Evolutionary conservation across 768 basidiomycete species (phyloP).

Genomic region (Trametes cubensis): DNA sequence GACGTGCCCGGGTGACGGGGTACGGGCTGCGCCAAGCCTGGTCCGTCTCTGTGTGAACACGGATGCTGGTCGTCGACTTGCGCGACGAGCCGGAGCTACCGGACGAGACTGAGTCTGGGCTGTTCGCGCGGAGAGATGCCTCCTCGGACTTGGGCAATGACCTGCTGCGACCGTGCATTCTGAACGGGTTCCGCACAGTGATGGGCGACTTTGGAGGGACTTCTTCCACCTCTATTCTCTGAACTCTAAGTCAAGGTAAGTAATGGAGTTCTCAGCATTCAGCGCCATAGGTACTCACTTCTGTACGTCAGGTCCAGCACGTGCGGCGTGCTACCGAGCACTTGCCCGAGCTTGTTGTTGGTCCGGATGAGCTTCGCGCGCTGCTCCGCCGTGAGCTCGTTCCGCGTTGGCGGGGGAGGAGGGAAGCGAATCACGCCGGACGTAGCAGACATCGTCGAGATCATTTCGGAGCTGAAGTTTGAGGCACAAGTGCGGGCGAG

Average conservation of each 20-base stretch:
- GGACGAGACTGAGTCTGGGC: conserved; percentile 21
- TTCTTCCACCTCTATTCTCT: not conserved
- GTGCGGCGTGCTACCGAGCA: conserved; percentile 63
- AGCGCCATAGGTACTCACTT: conserved; percentile 2
- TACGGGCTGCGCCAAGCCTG: conserved; percentile 28
- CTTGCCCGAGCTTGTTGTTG: conserved; percentile 59
- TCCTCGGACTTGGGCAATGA: conserved; percentile 19
- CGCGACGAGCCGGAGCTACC: conserved; percentile 17
- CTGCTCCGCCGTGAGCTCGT: conserved; percentile 52
- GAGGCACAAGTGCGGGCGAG: not conserved
- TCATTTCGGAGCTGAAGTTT: not conserved
- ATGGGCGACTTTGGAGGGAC: conserved; percentile 11
- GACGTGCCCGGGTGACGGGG: conserved; percentile 20
- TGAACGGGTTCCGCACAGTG: conserved; percentile 13
- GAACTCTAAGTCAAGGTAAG: too few species aligned
- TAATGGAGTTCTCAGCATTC: too few species aligned
- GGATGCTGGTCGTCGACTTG: conserved; percentile 16
- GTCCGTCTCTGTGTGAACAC: conserved; percentile 9
- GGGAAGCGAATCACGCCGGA: conserved; percentile 32
- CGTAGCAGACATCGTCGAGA: conserved; percentile 2
- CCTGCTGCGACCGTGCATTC: conserved; percentile 19
- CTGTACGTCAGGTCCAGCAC: conserved; percentile 44
- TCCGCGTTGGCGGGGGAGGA: conserved; percentile 61
- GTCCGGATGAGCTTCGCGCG: conserved; percentile 59
- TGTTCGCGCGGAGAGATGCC: conserved; percentile 14